A percentile compares a stretch with the other conserved stretches of the same genome.
Conservation (phyloP, 768 basidiomycete species). For the Pisolithus sp. region DNA sequence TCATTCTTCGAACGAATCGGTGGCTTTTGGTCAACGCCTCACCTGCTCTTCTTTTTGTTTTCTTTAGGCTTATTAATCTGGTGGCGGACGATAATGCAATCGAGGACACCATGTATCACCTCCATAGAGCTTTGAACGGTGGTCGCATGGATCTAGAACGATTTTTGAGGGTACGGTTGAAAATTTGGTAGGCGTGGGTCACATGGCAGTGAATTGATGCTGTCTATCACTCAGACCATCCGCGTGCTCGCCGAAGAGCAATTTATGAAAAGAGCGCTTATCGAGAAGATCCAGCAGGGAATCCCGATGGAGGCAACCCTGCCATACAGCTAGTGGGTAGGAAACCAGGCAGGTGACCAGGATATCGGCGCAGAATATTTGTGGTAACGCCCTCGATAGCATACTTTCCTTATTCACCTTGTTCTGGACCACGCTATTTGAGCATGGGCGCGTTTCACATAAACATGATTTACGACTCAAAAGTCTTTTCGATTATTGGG, state of each 20-base stretch:
- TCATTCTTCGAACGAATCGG: background rate
- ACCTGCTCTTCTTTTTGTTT: constrained; percentile 6
- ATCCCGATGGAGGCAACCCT: constrained; percentile 45
- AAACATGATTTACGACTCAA: constrained; percentile 8
- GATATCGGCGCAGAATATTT: constrained; percentile 17
- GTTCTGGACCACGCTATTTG: constrained; percentile 26
- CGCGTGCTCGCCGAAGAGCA: constrained; percentile 91
- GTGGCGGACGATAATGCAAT: constrained; percentile 99
- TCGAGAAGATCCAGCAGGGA: constrained; percentile 77
- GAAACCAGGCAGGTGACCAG: constrained; percentile 18
- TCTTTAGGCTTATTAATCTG: constrained; percentile 77
- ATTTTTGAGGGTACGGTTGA: constrained; percentile 72
- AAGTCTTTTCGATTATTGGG: constrained; percentile 10
- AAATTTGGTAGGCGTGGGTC: constrained; percentile 10
- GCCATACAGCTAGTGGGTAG: constrained; percentile 32
- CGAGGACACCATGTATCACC: constrained; percentile 96
- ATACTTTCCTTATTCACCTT: constrained; percentile 31
- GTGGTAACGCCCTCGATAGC: constrained; percentile 27
- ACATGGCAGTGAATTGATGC: constrained; percentile 12
- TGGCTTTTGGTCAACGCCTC: constrained; percentile 7
- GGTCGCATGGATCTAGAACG: constrained; percentile 91
- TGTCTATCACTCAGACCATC: constrained; percentile 48
- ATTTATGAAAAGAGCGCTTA: constrained; percentile 92
- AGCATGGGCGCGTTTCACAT: background rate
- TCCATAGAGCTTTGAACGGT: constrained; percentile 86